phyloP scores from a whole-genome alignment of 2,329 filamentous ascomycete genomes.

The Daldinia sp. region DNA sequence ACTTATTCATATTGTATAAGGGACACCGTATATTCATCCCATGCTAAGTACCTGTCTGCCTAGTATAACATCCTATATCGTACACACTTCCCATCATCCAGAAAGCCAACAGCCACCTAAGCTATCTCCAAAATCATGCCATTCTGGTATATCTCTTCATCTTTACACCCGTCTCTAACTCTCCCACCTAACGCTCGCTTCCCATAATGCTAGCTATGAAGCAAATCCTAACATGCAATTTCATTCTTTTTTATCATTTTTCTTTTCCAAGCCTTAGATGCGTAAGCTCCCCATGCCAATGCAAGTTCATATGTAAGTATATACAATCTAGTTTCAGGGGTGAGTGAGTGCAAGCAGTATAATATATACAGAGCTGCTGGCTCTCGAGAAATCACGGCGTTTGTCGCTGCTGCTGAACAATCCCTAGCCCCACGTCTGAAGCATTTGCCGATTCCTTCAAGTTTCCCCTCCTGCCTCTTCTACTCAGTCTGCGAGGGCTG shows the following conservation, averaged over 20 bases:
- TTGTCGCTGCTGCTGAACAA: conserved; percentile 21
- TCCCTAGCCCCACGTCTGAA: conserved; percentile 34
- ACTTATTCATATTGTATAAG: not conserved
- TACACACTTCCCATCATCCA: conserved; percentile 2
- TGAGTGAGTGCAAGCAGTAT: conserved; percentile 5
- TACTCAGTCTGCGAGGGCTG: conserved; percentile 23
- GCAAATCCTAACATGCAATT: conserved; percentile 5
- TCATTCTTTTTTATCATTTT: not conserved
- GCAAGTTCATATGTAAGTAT: conserved; percentile 12
- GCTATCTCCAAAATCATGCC: not conserved
- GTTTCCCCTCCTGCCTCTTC: conserved; percentile 26
- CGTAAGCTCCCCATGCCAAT: not conserved
- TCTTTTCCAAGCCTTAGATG: conserved; percentile 19
- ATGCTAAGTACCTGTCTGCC: not conserved
- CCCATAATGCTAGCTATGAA: not conserved
- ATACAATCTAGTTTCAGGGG: conserved; percentile 9
- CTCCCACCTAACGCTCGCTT: not conserved
- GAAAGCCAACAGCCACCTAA: not conserved
- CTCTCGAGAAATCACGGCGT: conserved; percentile 9
- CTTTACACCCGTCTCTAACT: not conserved
- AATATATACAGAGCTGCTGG: conserved; percentile 19
- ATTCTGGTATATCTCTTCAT: conserved; percentile 2
- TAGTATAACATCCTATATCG: conserved; percentile 1
- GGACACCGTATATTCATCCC: conserved; percentile 5
- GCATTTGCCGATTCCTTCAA: conserved; percentile 11